Evolutionary conservation across 257 asterid genomes (phyloP), one percentile per base, ranked within the genome.

Genomic region (Petrea volubilis): DNA sequence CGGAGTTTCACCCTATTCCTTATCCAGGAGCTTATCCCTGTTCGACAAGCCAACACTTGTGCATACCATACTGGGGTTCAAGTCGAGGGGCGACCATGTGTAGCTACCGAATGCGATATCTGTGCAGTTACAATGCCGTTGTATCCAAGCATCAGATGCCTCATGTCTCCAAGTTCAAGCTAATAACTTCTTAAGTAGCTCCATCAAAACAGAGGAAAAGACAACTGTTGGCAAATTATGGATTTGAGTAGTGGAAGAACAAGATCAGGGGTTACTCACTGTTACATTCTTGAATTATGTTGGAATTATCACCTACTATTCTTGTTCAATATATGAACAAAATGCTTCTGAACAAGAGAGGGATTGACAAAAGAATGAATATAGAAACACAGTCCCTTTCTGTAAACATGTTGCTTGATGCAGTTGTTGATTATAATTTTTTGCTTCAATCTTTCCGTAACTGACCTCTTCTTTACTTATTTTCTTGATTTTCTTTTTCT

Each of bases 271-370:
- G 29, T 55, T 64, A n/a, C n/a, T n/a, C n/a, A n/a, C 13, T 57
- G 38, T 58, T 38, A 38, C 36, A 59, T 80, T 70, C 62, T 65
- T 65, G 76, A 73, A 53, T 59, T 44, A 33, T 58, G 56, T 15
- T 53, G 49, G 50, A 36, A 52, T 64, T n/a, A 33, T 74, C 18
- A n/a, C 5, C 17, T 46, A 53, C 59, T 66, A 24, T 58, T 56
- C 61, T 57, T 66, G 61, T 74, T 65, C 72, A 33, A 12, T 41
- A 46, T 52, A 25, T 53, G 65, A 41, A 31, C 38, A n/a, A 65
- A 47, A 47, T 53, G 64, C 64, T 38, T 55, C 18, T 55, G 55
- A 23, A 14, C 20, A 58, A 33, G 4, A 21, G 61, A 60, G 51
- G 41, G 13, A 7, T 23, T 11, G 59, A 46, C 57, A 46, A 33